Percentiles rank a stretch among this genome's conserved stretches.
Evolutionary conservation across 1,284 basidiomycete species (phyloP).

Genomic region (Pisolithus thermaeus): DNA sequence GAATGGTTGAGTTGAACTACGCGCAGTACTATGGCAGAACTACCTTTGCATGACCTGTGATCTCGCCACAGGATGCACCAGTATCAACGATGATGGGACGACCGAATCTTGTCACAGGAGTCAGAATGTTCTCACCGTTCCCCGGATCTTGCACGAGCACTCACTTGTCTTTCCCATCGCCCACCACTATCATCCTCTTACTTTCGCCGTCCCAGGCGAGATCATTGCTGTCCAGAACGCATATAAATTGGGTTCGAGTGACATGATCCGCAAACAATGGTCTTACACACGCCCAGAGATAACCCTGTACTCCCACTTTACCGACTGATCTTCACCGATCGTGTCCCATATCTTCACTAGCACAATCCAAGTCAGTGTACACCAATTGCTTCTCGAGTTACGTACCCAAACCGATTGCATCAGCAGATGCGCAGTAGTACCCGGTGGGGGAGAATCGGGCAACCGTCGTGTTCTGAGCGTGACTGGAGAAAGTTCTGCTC

Average conservation of each 20-base stretch:
- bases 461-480: conserved; percentile 82
- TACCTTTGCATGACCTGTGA: conserved; percentile 89
- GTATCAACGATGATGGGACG: conserved; percentile 85
- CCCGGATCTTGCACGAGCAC: conserved; percentile 17
- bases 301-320: conserved; percentile 84
- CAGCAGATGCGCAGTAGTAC: conserved; percentile 92
- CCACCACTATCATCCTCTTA: conserved; percentile 94
- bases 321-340: conserved; percentile 77
- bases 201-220: conserved; percentile 96
- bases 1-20: neutral
- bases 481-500: conserved; percentile 67
- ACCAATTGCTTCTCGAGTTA: neutral
- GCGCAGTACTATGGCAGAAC: neutral
- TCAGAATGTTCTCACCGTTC: neutral
- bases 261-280: conserved; percentile 5
- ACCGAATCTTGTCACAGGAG: conserved; percentile 61
- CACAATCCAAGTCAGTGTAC: neutral
- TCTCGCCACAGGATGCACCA: conserved; percentile 90
- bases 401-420: conserved; percentile 72
- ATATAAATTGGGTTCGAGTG: neutral
- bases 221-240: conserved; percentile 61
- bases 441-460: conserved; percentile 92
- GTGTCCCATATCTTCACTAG: conserved; percentile 91
- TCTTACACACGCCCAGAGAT: conserved; percentile 76
- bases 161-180: conserved; percentile 87